Base-by-base conservation (phyloP, 768 basidiomycete species). In the Crucibulum laeve region DNA sequence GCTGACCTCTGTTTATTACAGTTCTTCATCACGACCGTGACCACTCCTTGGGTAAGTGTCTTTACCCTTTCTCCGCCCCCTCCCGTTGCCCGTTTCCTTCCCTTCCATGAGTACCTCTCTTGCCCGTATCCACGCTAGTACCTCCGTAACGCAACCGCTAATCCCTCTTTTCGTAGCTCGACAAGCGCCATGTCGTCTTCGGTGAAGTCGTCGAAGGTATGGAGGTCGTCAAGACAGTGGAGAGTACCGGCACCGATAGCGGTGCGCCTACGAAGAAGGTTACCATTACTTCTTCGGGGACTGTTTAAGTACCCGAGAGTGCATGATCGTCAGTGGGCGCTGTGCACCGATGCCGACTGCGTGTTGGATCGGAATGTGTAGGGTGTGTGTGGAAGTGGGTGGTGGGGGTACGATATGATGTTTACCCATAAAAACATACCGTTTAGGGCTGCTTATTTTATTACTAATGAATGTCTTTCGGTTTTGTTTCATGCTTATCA, bases 11-110 rank as follows among this genome's bases (percentile, higher is more conserved):
- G n/a, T n/a, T n/a, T n/a, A n/a, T n/a, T n/a, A n/a, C n/a, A n/a
- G 79, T 89, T 87, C 69, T 89, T 88, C 64, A 76, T 90, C 57
- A 90, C 87, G 21, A 87, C 87, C 17, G 77, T 76, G 17, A 55
- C 71, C 18, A 84, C 85, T n/a, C 66, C 75, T 17, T 89, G 87
- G 79, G 69, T 73, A 50, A 44, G 68, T 56, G 14, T 34, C 18
- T 14, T 26, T n/a, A 37, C 17, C 32, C 14, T 36, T 32, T 23
- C 39, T 25, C 23, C 18, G 15, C 33, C 15, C 28, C 35, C 10
- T 28, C 28, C 25, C n/a, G 14, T 19, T 14, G 22, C 32, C 22
- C 40, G 17, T 36, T 34, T 34, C 19, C 30, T 38, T 38, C 18
- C 32, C 26, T 17, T 22, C 40, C 15, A 37, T 32, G 11, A 11